A percentile compares a stretch with the other conserved stretches of the same genome.
phyloP scores from a whole-genome alignment of 495 filamentous ascomycete genomes.

The Saxophila tyrrhenica region DNA sequence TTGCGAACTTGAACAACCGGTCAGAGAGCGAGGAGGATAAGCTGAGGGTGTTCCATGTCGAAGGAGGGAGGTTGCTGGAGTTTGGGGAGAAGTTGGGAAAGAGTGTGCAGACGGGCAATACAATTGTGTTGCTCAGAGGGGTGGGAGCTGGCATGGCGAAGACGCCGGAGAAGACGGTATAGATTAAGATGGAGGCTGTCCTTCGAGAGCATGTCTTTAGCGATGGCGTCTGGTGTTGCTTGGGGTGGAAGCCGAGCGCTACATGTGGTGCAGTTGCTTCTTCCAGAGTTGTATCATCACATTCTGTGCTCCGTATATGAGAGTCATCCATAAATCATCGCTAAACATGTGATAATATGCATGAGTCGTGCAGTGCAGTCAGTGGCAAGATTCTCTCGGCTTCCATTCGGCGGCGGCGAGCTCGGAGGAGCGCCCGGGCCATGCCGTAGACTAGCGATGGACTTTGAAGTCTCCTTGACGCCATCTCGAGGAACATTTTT shows the following conservation, averaged over 20 bases:
- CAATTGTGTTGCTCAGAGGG: slow-evolving; percentile 76
- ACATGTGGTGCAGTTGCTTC: too few species aligned
- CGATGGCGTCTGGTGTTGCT: neutral
- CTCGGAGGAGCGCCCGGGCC: too few species aligned
- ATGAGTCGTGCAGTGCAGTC: too few species aligned
- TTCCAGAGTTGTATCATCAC: too few species aligned
- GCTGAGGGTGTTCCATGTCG: slow-evolving; percentile 81
- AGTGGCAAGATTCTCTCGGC: neutral
- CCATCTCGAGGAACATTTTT: neutral
- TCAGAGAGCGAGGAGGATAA: slow-evolving; percentile 38
- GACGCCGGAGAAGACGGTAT: slow-evolving; percentile 8
- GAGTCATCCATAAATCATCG: too few species aligned
- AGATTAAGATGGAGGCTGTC: neutral
- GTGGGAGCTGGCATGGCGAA: slow-evolving; percentile 40
- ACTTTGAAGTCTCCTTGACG: too few species aligned
- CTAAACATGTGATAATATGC: too few species aligned
- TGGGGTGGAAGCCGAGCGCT: too few species aligned
- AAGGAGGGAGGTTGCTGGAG: slow-evolving; percentile 70
- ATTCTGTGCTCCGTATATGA: too few species aligned
- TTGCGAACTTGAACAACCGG: slow-evolving; percentile 27
- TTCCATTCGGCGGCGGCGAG: neutral
- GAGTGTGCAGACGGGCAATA: slow-evolving; percentile 65
- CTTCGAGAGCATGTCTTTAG: neutral
- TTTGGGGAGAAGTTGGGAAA: slow-evolving; percentile 75
- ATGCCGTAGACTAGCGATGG: too few species aligned